Conservation (phyloP, 305 asterid species). For the Plantago coronopus region DNA sequence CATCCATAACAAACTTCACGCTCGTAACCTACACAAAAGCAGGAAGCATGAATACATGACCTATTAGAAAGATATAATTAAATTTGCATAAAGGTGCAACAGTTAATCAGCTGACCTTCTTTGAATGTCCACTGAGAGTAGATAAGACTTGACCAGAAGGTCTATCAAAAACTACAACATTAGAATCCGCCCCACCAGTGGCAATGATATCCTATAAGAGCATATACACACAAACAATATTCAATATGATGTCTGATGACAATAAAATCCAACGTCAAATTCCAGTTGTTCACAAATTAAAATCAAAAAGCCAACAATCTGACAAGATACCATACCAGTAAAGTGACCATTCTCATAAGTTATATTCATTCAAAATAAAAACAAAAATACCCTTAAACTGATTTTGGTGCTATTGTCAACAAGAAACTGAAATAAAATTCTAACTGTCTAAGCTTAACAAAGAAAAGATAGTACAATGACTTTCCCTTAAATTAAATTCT, state of each 20-base stretch:
- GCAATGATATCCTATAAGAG: conserved; percentile 78
- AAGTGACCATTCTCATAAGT: too few relatives aligned
- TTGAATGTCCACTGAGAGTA: conserved; percentile 89
- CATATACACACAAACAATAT: conserved; percentile 14
- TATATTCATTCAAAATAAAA: too few relatives aligned
- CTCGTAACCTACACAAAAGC: conserved; percentile 63
- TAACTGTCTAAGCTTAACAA: too few relatives aligned
- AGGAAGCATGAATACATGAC: conserved; percentile 19
- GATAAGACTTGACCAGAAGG: conserved; percentile 84
- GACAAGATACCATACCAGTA: too few relatives aligned
- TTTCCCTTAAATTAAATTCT: too few relatives aligned
- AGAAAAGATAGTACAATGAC: too few relatives aligned
- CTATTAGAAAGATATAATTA: conserved; percentile 2
- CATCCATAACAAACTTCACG: conserved; percentile 80
- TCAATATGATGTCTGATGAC: conserved; percentile 10
- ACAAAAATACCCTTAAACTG: too few relatives aligned
- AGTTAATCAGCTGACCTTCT: conserved; percentile 52
- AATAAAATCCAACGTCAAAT: conserved; percentile 8
- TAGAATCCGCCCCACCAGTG: conserved; percentile 87
- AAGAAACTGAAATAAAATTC: too few relatives aligned
- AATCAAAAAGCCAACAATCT: background rate
- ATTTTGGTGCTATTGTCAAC: too few relatives aligned
- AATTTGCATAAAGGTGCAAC: conserved; percentile 10
- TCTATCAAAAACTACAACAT: conserved; percentile 80
- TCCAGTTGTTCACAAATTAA: background rate